These are phyloP conservation scores for Trichosanthes truncata DNA, from an alignment of 306 rosid species.

Conservation along the genomic window DNA sequence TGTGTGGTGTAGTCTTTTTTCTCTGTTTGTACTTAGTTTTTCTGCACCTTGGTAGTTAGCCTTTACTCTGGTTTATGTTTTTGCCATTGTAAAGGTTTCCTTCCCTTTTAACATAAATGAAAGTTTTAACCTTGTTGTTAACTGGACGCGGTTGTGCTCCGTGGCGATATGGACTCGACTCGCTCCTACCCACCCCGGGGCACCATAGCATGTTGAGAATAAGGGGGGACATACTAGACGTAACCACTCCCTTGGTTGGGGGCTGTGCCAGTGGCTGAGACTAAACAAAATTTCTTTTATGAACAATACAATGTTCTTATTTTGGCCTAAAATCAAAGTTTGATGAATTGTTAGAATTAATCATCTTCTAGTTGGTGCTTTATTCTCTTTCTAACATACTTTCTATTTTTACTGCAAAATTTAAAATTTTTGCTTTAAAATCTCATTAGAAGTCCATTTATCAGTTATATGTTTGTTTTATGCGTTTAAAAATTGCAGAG, in stretches of 20 bases:
- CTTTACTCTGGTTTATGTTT: neutral
- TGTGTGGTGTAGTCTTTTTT: neutral
- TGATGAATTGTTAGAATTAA: neutral
- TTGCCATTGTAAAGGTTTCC: neutral
- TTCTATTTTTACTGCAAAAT: neutral
- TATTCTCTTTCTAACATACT: neutral
- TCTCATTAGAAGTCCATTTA: neutral
- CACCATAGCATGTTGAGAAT: no score
- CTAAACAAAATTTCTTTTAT: neutral
- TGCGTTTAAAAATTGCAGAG: slow-evolving; percentile 32
- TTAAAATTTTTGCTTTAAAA: neutral
- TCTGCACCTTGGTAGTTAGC: neutral
- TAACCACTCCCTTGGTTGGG: no score
- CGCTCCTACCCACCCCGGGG: no score
- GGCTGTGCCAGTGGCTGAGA: neutral
- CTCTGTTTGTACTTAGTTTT: neutral
- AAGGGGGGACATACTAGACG: no score
- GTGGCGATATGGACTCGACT: no score
- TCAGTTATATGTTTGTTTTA: neutral
- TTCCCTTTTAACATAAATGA: no score
- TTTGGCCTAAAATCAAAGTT: neutral
- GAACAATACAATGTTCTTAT: neutral
- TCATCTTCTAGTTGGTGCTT: neutral
- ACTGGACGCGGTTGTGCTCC: no score
- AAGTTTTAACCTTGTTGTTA: neutral